phyloP scores from a whole-genome alignment of 208 protist genomes.

The Blechomonas ayalai region DNA sequence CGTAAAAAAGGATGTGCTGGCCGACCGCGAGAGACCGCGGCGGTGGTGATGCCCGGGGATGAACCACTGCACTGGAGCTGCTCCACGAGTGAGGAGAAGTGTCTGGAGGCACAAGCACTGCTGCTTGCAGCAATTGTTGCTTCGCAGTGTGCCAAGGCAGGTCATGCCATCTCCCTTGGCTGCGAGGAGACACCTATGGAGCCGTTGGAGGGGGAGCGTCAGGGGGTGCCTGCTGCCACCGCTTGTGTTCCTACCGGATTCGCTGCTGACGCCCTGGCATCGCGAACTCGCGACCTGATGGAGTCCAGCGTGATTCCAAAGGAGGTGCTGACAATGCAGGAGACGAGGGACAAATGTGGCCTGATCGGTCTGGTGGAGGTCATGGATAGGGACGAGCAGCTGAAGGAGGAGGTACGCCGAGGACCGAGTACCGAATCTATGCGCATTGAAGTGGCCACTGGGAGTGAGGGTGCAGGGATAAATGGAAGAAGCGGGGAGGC shows the following conservation, averaged over 20 bases:
- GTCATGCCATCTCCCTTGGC: conserved; percentile 9
- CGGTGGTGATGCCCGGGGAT: conserved; percentile 20
- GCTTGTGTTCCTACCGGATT: neutral
- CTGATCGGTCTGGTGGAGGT: conserved; percentile 22
- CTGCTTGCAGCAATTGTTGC: conserved; percentile 31
- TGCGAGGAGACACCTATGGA: too few relatives aligned
- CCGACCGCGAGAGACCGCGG: neutral
- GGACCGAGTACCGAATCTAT: neutral
- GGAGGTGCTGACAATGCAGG: conserved; percentile 21
- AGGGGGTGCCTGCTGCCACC: neutral
- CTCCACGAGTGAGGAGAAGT: conserved; percentile 28
- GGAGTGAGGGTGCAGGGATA: neutral
- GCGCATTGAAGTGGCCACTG: conserved; percentile 1
- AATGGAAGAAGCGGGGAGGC: neutral
- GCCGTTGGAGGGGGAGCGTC: neutral
- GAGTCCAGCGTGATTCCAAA: conserved; percentile 19
- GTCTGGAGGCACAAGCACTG: conserved; percentile 39
- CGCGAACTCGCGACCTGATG: neutral
- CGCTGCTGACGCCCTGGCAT: conserved; percentile 4
- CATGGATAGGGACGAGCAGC: conserved; percentile 8
- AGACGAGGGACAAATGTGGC: conserved; percentile 13
- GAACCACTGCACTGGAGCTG: conserved; percentile 35
- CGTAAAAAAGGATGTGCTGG: neutral
- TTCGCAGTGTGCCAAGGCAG: conserved; percentile 14
- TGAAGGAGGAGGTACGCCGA: neutral